These are phyloP conservation scores for Brassica rapa DNA, from an alignment of 345 rosid genomes.

Conservation along the genomic window DNA sequence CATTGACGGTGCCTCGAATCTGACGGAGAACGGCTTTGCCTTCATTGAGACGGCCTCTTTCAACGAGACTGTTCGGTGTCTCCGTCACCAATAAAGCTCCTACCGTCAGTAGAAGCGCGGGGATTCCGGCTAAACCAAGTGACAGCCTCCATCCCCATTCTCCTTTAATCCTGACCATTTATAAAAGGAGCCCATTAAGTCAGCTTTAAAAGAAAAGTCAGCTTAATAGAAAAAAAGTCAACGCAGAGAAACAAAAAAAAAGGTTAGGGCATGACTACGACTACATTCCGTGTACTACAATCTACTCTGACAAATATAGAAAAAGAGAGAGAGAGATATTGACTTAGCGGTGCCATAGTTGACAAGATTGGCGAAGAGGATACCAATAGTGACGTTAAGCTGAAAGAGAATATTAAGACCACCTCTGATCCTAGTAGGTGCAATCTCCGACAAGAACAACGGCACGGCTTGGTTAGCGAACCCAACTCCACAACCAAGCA, in stretches of 20 bases:
- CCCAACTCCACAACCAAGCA: constrained; percentile 96
- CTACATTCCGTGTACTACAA: neutral
- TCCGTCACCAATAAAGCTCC: constrained; percentile 83
- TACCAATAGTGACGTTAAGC: constrained; percentile 90
- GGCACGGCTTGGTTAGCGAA: constrained; percentile 98
- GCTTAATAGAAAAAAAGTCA: constrained; percentile 7
- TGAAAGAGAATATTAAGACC: constrained; percentile 90
- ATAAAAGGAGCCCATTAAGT: constrained; percentile 11
- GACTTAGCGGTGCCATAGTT: constrained; percentile 92
- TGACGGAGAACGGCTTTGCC: constrained; percentile 80
- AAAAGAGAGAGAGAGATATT: constrained; percentile 21
- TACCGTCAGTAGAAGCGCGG: constrained; percentile 70
- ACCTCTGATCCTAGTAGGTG: constrained; percentile 92
- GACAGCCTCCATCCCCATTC: constrained; percentile 99
- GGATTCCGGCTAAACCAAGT: constrained; percentile 81
- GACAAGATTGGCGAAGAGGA: constrained; percentile 86
- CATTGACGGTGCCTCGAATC: constrained; percentile 77
- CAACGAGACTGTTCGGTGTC: constrained; percentile 87
- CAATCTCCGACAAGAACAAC: constrained; percentile 88
- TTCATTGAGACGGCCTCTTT: constrained; percentile 75
- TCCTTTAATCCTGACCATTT: constrained; percentile 51
- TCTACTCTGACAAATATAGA: neutral
- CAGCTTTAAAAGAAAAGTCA: neutral
- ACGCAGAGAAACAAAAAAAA: neutral
- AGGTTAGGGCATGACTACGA: neutral